Evolutionary conservation across 768 basidiomycete species (phyloP).

Genomic region (Kwoniella sp.): DNA sequence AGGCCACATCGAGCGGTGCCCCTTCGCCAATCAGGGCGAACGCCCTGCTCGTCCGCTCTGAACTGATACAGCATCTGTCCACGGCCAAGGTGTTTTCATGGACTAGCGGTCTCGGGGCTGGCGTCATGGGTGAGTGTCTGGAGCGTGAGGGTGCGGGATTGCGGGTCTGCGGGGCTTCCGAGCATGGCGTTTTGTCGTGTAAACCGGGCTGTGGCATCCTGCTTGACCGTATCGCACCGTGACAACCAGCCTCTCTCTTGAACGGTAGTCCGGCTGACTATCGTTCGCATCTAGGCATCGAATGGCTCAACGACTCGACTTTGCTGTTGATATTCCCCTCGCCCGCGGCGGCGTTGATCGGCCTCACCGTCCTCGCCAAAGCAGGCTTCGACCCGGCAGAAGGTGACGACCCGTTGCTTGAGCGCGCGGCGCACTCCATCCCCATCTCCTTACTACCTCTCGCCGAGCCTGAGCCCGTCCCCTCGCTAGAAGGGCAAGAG

Average conservation of each 20-base stretch:
- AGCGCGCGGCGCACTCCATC: constrained; percentile 45
- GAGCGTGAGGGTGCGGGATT: too few species aligned
- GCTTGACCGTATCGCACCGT: neutral
- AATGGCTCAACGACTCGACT: constrained; percentile 49
- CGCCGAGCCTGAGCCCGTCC: constrained; percentile 17
- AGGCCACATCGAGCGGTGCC: constrained; percentile 23
- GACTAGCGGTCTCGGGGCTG: constrained; percentile 33
- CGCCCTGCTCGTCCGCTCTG: constrained; percentile 33
- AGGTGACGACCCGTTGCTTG: constrained; percentile 45
- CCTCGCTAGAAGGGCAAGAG: constrained; percentile 27
- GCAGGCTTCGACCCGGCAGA: constrained; percentile 47
- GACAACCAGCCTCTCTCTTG: neutral
- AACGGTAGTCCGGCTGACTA: neutral
- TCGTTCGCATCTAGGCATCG: constrained; percentile 33
- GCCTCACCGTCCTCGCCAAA: constrained; percentile 41
- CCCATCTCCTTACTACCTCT: constrained; percentile 35
- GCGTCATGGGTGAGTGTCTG: constrained; percentile 35
- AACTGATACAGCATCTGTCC: constrained; percentile 39
- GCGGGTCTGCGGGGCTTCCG: too few species aligned
- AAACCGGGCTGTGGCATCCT: too few species aligned
- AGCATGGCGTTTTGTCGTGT: too few species aligned
- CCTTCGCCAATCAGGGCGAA: constrained; percentile 33
- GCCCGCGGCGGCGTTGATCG: constrained; percentile 32
- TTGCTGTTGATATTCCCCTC: constrained; percentile 40
- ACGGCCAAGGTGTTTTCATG: constrained; percentile 42